Evolutionary conservation across 352 stramenopile species (phyloP).

Genomic region (Phytophthora ramorum): DNA sequence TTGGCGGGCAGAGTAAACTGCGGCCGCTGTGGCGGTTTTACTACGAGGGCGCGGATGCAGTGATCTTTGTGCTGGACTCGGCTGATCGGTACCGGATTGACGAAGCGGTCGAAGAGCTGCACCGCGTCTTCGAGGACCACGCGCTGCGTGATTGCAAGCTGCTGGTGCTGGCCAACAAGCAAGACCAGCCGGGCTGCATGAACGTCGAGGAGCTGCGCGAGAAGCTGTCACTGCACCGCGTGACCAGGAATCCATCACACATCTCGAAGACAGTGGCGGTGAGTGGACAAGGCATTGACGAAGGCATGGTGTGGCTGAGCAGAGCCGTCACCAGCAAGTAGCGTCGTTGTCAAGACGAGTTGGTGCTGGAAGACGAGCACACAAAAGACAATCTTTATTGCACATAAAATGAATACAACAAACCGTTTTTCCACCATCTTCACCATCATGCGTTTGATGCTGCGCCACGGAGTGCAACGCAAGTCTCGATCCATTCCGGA

Average conservation of each 20-base stretch:
- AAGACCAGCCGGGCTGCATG: conserved; percentile 44
- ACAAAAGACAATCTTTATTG: conserved; percentile 19
- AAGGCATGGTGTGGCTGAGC: conserved; percentile 57
- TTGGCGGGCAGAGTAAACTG: conserved; percentile 78
- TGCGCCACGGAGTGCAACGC: conserved; percentile 20
- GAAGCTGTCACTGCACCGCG: conserved; percentile 37
- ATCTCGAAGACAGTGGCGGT: conserved; percentile 41
- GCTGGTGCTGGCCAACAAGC: conserved; percentile 57
- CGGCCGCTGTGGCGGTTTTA: conserved; percentile 82
- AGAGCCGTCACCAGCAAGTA: conserved; percentile 32
- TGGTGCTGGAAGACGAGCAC: background rate
- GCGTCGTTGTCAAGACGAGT: conserved; percentile 7
- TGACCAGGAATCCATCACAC: conserved; percentile 43
- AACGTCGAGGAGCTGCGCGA: conserved; percentile 31
- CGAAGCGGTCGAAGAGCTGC: conserved; percentile 49
- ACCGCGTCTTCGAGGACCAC: conserved; percentile 49
- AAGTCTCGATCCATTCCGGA: conserved; percentile 20
- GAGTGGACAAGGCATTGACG: conserved; percentile 45
- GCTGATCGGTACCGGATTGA: conserved; percentile 57
- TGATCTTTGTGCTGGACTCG: conserved; percentile 90
- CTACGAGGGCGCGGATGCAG: conserved; percentile 57
- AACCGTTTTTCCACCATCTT: conserved; percentile 33
- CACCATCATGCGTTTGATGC: conserved; percentile 33
- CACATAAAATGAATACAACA: conserved; percentile 30
- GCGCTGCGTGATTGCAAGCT: conserved; percentile 44